Evolutionary conservation across 1,284 basidiomycete genomes (phyloP), one percentile per base, ranked within the genome.

Genomic region (Ceratobasidium sp.): DNA sequence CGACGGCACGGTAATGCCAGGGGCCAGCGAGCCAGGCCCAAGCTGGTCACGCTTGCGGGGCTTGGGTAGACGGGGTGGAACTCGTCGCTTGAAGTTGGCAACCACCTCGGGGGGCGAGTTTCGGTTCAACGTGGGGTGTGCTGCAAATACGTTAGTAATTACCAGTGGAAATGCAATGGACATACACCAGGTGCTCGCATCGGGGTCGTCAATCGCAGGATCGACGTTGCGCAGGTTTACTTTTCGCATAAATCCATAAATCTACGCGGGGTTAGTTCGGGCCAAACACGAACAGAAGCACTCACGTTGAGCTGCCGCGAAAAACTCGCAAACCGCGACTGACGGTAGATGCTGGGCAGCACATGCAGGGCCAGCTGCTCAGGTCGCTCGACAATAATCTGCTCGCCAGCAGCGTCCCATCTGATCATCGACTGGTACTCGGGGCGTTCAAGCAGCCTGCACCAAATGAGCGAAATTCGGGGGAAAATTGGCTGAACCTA

Each of bases 221-320:
- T 95, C 93, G 76, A 94, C 90, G 79, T 94, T 93, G 76, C 92
- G 88, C 73, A 94, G 84, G 82, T 93, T 93, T 76, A 94, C 90
- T 79, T 94, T 94, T 79, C 93, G 91, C 91, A 94, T 94, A 83
- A 93, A 95, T 73, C 93, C 93, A 81, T 95, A 95, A 79, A 95
- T 95, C 93, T 94, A 77, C 69, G 60, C 57, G 52, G 73, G 65
- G 67, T 68, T 69, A 74, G 72, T 74, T 72, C 72, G 74, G 71
- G 54, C 50, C 47, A 20, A 56, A 13, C 17, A 60, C 42, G 68
- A 64, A 62, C 73, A 75, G 74, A 76, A 76, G n/a, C 75, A 83
- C 88, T 75, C 76, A 94, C 93, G 81, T 95, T 95, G 77, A 95
- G 87, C 85, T 95, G 93, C 79, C 93, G 87, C 72, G 92, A 94